Evolutionary conservation across 345 rosid species (phyloP), one percentile per base, ranked within the genome.

Genomic region (sweet orange (Citrus sinensis)): DNA sequence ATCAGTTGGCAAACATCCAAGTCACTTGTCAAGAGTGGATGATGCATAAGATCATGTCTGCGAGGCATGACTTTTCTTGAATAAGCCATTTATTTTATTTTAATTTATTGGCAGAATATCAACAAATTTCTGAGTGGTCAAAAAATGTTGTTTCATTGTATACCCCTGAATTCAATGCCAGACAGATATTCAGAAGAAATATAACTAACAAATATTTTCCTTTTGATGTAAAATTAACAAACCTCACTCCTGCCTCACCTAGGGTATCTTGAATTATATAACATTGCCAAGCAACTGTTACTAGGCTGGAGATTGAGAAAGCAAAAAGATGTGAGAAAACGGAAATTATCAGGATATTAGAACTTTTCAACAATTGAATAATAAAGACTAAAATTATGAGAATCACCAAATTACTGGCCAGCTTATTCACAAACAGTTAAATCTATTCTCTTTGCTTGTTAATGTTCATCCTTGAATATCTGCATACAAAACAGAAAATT

Each of bases 381-480:
- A 61, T 60, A 4, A 51, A 51, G 22, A 16, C 19, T 13, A 10
- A 61, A 70, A 59, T 56, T 73, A 30, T 37, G n/a, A 58, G 54
- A 73, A 73, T 34, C 14, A 37, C 34, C 34, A 37, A 34, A 58
- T 32, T n/a, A 73, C 67, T 58, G 22, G 60, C 76, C 76, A 8
- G 55, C 51, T 59, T 22, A 32, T 55, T 58, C 54, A 56, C 40
- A 72, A 72, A n/a, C 63, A 58, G 14, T 10, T 22, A 20, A 20
- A 55, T 58, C 46, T 32, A 32, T 34, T 56, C 65, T 7, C 17
- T 56, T 73, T 35, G 59, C 25, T 37, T 20, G 61, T 70, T 22
- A 58, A 24, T 35, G 34, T 73, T 58, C 34, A 37, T 73, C 67
- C 34, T 72, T 73, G 76, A 37, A 35, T 73, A 73, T 59, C 76